Evolutionary conservation across 768 basidiomycete species (phyloP), one percentile per base, ranked within the genome.

Genomic region (Pisolithus marmoratus): DNA sequence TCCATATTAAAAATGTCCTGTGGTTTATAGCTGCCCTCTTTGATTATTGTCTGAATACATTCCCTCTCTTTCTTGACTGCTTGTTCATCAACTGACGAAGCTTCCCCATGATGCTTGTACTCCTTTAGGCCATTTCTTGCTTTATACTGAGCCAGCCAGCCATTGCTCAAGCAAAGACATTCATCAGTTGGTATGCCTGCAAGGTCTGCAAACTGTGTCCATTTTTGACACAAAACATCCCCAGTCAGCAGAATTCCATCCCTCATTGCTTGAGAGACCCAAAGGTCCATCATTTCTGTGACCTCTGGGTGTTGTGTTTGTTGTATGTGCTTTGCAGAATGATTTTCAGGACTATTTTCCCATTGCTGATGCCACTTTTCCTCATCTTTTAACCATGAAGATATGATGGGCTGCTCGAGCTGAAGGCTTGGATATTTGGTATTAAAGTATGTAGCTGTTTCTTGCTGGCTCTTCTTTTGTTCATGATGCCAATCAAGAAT

Each of bases 191-290:
- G 69, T 38, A 76, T 49, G 0, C 64, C 58, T 36, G 27, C 19
- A 2, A 59, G 27, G 64, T 50, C 38, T 4, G 54, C 51, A 44
- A 56, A 58, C 1, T 11, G 0, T 12, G 24, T 38, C 52, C 54
- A 58, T 34, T 58, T 58, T 22, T 56, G 48, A 1, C 23, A 14
- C 9, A 56, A 20, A 26, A 58, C 44, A 1, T 58, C 66, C 1
- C 71, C 68, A 29, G 60, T 74, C 17, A 77, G 26, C 0, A 61
- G 17, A n/a, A 75, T 46, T 0, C 23, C 12, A 14, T 72, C 60
- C 5, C 69, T 68, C 66, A 75, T 74, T 11, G 69, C 72, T 43
- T 70, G 65, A 12, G 54, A 57, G 3, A 72, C 61, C 72, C 72
- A 73, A 1, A 72, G 53, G 1, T 69, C 56, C 57, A 74, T 41